Evolutionary conservation across 306 rosid genomes (phyloP).

Genomic region (Vigna angularis): DNA sequence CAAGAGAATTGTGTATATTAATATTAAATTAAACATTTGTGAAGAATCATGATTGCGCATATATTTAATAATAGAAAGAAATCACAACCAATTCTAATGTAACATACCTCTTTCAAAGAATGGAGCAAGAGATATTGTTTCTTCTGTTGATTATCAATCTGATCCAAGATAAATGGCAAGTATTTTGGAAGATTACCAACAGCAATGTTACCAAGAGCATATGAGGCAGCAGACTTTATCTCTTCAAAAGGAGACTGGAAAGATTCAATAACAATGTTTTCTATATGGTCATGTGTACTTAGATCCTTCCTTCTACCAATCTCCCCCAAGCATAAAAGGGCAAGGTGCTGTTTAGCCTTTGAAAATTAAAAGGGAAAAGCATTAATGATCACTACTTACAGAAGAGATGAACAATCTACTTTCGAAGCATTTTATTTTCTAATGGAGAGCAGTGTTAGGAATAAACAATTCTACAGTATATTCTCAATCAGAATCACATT

Average conservation of each 20-base stretch:
- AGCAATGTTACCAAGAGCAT: constrained; percentile 98
- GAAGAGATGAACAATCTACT: constrained; percentile 19
- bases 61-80: constrained; percentile 7
- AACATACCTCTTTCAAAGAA: constrained; percentile 92
- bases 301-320: constrained; percentile 98
- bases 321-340: constrained; percentile 94
- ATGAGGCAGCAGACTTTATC: constrained; percentile 98
- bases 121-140: constrained; percentile 98
- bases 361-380: constrained; percentile 39
- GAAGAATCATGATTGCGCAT: constrained; percentile 1
- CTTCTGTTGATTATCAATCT: constrained; percentile 99
- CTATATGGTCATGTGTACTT: constrained; percentile 82
- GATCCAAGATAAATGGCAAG: constrained; percentile 98
- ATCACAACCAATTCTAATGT: constrained; percentile 35
- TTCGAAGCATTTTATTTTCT: background rate
- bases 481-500: background rate
- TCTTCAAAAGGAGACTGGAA: constrained; percentile 99
- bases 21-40: background rate
- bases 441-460: constrained; percentile 6
- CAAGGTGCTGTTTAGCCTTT: constrained; percentile 98
- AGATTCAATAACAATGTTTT: constrained; percentile 95
- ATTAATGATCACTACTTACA: constrained; percentile 25
- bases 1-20: constrained; percentile 32
- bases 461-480: background rate
- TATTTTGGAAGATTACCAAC: constrained; percentile 96